Base-by-base conservation (phyloP, 257 asterid species). In the Capsicum pubescens region DNA sequence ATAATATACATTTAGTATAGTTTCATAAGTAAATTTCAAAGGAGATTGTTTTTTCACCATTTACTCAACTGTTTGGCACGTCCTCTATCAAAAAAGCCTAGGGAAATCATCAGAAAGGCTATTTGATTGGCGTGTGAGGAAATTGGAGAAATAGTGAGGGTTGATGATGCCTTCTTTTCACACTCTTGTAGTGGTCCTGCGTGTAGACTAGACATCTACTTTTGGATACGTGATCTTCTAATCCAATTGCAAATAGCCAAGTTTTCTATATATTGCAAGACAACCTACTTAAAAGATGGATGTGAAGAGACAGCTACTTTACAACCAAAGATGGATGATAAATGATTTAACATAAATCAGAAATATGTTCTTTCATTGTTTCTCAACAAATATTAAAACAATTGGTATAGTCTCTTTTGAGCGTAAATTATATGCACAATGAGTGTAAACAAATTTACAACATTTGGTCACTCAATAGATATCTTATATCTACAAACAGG, bases 71-170 rank as follows among this genome's bases (percentile, higher is more conserved):
- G 2, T 39, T 39, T 4, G 44, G 2, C 44, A 39, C 44, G 88
- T 89, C 84, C 81, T 39, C 48, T 82, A 79, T 82, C 86, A 72
- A 36, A 87, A 87, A 52, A 81, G n/a, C 59, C 42, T 72, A 39
- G 76, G 60, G 71, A 85, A 26, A 82, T 69, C 58, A 58, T 52
- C n/a, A 71, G 42, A 39, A 36, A 48, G 74, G 83, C 78, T 16
- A 32, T 44, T 88, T 86, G 84, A 90, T 88, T 88, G 90, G 86
- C 91, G 84, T 88, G 63, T 77, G 79, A 32, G 87, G 82, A 50
- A 80, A 42, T 81, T 60, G 83, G 64, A 82, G 83, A 59, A 82
- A 79, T 66, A 44, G 60, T 87, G 90, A 87, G 89, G 90, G 64
- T 55, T 26, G 71, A 79, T 84, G 91, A 88, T 79, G 84, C 78